phyloP scores from a whole-genome alignment of 441 rosid genomes.

The Eutrema salsugineum region DNA sequence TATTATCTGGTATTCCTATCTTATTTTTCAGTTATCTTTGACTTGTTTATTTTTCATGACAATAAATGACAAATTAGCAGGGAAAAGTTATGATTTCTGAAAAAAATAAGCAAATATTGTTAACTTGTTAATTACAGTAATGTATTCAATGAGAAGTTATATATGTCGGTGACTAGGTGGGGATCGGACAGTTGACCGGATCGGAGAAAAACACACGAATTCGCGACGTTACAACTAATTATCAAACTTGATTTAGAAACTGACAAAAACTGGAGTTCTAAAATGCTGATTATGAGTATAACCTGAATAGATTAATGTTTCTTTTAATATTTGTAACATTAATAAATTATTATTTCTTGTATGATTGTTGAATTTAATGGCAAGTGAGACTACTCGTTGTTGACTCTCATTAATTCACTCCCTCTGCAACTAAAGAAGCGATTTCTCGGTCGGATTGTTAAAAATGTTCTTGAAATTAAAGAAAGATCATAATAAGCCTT shows the following conservation, averaged over 20 bases:
- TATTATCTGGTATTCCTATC: neutral
- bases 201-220: neutral
- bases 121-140: neutral
- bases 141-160: neutral
- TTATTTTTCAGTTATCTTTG: neutral
- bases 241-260: neutral
- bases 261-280: neutral
- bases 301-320: neutral
- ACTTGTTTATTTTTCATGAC: neutral
- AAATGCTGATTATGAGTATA: neutral
- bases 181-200: constrained; percentile 2
- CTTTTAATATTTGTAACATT: too few species aligned
- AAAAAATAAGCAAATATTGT: too few species aligned
- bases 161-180: neutral
- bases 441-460: neutral
- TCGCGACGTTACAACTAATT: neutral
- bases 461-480: neutral
- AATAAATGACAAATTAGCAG: neutral
- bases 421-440: neutral
- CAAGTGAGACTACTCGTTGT: neutral
- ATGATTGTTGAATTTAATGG: constrained; percentile 1
- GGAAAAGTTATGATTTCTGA: neutral
- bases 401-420: neutral
- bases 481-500: too few species aligned
- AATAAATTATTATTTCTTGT: too few species aligned